phyloP scores from a whole-genome alignment of 1,139 yeast species.

The Blastobotrys illinoisensis region DNA sequence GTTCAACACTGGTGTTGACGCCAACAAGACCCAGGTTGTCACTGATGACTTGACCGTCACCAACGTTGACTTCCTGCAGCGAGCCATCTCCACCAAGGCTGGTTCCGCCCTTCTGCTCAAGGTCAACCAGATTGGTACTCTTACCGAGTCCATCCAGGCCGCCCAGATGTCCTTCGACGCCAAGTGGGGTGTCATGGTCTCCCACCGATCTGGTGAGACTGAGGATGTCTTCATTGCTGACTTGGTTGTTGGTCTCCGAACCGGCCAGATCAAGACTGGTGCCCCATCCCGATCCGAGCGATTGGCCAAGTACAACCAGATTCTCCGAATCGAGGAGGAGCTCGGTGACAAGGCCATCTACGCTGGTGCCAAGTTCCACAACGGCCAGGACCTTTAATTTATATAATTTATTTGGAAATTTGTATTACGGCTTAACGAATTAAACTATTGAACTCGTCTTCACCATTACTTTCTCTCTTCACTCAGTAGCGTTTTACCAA shows the following conservation, averaged over 20 bases:
- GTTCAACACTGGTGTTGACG: conserved; percentile 60
- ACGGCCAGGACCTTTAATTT: conserved; percentile 14
- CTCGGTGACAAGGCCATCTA: conserved; percentile 91
- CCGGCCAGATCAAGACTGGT: conserved; percentile 98
- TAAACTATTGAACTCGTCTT: neutral
- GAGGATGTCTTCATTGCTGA: conserved; percentile 98
- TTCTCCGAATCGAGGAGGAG: conserved; percentile 95
- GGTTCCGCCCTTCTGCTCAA: conserved; percentile 89
- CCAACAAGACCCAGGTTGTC: conserved; percentile 71
- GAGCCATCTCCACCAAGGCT: conserved; percentile 91
- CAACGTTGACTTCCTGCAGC: conserved; percentile 87
- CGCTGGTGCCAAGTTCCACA: conserved; percentile 85
- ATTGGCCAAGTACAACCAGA: conserved; percentile 89
- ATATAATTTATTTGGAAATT: neutral
- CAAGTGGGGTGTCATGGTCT: conserved; percentile 92
- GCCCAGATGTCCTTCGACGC: conserved; percentile 79
- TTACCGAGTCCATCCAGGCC: conserved; percentile 80
- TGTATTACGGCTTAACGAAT: neutral
- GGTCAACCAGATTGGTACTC: conserved; percentile 84
- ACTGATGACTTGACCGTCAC: conserved; percentile 98
- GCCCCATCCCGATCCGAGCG: conserved; percentile 99
- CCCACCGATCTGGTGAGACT: conserved; percentile 98
- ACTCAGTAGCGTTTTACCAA: too few relatives aligned
- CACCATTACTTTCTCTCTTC: too few relatives aligned
- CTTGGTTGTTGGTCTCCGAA: conserved; percentile 90